phyloP scores from a whole-genome alignment of 2,329 filamentous ascomycete genomes.

The Arthrinium puccinioides region DNA sequence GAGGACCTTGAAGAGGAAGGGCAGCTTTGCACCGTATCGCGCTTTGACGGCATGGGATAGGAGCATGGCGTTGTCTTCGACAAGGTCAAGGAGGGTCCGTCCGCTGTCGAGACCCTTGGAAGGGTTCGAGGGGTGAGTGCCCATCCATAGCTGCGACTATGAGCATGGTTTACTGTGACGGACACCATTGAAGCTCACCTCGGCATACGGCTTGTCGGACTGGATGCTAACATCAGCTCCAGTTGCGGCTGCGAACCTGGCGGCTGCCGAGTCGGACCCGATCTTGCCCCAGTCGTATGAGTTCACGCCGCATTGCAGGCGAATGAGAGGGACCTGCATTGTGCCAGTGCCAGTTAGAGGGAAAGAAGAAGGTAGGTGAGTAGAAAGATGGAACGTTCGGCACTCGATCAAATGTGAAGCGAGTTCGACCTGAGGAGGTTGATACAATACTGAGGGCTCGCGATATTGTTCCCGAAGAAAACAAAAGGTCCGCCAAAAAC shows the following conservation, averaged over 20 bases:
- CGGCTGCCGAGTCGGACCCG: constrained; percentile 79
- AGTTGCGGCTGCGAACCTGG: constrained; percentile 82
- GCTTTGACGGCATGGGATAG: constrained; percentile 66
- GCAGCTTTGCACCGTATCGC: constrained; percentile 74
- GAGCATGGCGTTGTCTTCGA: constrained; percentile 78
- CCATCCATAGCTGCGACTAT: constrained; percentile 85
- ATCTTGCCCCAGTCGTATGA: constrained; percentile 99
- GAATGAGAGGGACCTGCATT: constrained; percentile 74
- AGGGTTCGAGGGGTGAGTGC: constrained; percentile 91
- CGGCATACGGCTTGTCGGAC: constrained; percentile 86
- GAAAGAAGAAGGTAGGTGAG: too few species aligned
- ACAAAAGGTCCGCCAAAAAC: too few species aligned
- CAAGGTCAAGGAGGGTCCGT: constrained; percentile 77
- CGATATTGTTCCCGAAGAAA: too few species aligned
- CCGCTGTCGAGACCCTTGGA: constrained; percentile 83
- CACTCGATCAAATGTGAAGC: too few species aligned
- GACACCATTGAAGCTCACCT: constrained; percentile 46
- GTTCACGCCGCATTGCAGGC: constrained; percentile 87
- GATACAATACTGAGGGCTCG: too few species aligned
- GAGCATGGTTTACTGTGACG: neutral
- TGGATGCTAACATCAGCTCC: constrained; percentile 69
- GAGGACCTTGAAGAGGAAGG: constrained; percentile 96
- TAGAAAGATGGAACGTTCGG: too few species aligned
- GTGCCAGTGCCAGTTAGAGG: neutral
- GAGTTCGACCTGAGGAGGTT: too few species aligned